These are phyloP conservation scores for Escovopsis weberi DNA, from an alignment of 2,329 filamentous ascomycete species.

Conservation along the genomic window DNA sequence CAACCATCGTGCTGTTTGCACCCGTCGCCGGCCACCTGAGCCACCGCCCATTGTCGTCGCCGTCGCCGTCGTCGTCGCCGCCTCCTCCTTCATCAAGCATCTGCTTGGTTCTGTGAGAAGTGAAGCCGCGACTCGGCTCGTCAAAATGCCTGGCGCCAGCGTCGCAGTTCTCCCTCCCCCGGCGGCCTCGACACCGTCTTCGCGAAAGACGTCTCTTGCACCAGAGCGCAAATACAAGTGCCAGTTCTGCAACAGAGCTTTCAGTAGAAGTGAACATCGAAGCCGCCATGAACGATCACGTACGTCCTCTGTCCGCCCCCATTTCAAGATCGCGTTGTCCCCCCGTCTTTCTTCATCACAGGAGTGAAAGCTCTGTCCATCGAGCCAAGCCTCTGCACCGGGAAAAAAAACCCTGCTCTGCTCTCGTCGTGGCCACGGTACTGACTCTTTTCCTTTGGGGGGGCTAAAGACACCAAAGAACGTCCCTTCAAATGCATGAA, in stretches of 20 bases:
- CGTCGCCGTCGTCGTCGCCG: conserved; percentile 11
- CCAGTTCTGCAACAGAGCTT: conserved; percentile 95
- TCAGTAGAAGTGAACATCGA: conserved; percentile 92
- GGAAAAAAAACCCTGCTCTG: background rate
- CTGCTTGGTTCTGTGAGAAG: conserved; percentile 4
- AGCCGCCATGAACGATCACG: conserved; percentile 95
- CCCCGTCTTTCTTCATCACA: too few species aligned
- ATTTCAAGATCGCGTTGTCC: background rate
- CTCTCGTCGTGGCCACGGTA: background rate
- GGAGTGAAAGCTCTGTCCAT: too few species aligned
- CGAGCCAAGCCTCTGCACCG: too few species aligned
- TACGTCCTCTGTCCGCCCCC: conserved; percentile 42
- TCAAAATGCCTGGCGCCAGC: conserved; percentile 56
- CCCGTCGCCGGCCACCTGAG: conserved; percentile 13
- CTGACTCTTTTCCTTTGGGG: background rate
- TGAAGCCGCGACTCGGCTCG: conserved; percentile 19
- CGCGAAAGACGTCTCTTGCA: conserved; percentile 60
- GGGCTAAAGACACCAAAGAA: conserved; percentile 76
- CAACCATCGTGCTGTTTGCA: conserved; percentile 40
- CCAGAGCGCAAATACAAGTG: conserved; percentile 99
- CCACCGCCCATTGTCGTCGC: background rate
- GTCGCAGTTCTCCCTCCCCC: conserved; percentile 50
- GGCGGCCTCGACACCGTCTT: conserved; percentile 52
- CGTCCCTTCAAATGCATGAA: conserved; percentile 98
- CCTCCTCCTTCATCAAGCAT: conserved; percentile 11